phyloP scores from a whole-genome alignment of 257 asterid genomes.

The Ilex asprella region DNA sequence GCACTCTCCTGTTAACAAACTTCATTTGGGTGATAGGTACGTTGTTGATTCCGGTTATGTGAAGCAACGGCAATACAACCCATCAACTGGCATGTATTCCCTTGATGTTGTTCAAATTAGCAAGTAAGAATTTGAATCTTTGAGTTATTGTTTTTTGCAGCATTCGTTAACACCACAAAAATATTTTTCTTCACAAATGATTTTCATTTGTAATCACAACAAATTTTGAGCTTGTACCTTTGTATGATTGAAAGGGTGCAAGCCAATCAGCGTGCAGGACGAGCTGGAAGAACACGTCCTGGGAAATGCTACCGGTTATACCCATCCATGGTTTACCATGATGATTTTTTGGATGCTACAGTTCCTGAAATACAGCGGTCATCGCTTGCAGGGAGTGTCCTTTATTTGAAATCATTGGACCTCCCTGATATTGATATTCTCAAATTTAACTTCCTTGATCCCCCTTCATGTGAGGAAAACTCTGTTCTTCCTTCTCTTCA shows the following conservation, averaged over 20 bases:
- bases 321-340: slow-evolving; percentile 61
- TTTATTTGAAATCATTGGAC: slow-evolving; percentile 84
- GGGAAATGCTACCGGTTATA: slow-evolving; percentile 90
- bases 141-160: background rate
- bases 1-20: slow-evolving; percentile 8
- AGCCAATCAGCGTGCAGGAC: slow-evolving; percentile 95
- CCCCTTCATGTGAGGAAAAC: slow-evolving; percentile 72
- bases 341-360: slow-evolving; percentile 82
- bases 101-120: slow-evolving; percentile 91
- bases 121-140: slow-evolving; percentile 51
- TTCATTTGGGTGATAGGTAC: slow-evolving; percentile 45
- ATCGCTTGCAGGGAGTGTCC: slow-evolving; percentile 92
- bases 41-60: slow-evolving; percentile 93
- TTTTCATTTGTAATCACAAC: background rate
- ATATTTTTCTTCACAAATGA: too few species aligned
- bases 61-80: slow-evolving; percentile 95
- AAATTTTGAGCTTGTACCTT: slow-evolving; percentile 1
- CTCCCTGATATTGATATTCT: slow-evolving; percentile 89
- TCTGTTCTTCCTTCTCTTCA: slow-evolving; percentile 13
- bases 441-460: slow-evolving; percentile 84
- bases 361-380: slow-evolving; percentile 97
- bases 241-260: slow-evolving; percentile 58
- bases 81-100: slow-evolving; percentile 94
- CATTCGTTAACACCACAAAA: too few species aligned
- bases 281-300: slow-evolving; percentile 98